A percentile compares a stretch with the other conserved stretches of the same genome.
phyloP scores from a whole-genome alignment of 768 basidiomycete genomes.

The Collybiopsis luxurians region DNA sequence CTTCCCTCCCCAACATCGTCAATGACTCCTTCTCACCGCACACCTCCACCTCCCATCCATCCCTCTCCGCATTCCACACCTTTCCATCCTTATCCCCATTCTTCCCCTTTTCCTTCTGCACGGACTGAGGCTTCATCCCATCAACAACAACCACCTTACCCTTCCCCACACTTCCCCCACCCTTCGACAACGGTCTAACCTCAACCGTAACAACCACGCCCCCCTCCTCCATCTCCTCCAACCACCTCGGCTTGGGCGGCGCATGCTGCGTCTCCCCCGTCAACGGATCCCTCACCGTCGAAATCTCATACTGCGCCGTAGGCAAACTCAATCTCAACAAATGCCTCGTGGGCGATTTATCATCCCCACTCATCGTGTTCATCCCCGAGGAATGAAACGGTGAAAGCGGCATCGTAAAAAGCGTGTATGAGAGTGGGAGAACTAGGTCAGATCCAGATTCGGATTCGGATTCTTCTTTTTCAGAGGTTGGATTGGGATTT shows the following conservation, averaged over 20 bases:
- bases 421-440: constrained; percentile 54
- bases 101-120: constrained; percentile 22
- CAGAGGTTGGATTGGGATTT: background rate
- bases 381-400: constrained; percentile 66
- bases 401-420: constrained; percentile 81
- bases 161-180: constrained; percentile 20
- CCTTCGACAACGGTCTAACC: constrained; percentile 38
- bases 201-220: constrained; percentile 50
- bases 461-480: no score
- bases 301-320: constrained; percentile 76
- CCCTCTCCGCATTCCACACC: constrained; percentile 20
- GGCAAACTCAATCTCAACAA: constrained; percentile 76
- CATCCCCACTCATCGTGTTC: constrained; percentile 2
- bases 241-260: constrained; percentile 70
- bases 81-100: constrained; percentile 38
- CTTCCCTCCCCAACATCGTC: constrained; percentile 69
- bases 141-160: constrained; percentile 7
- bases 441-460: constrained; percentile 12
- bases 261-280: constrained; percentile 63
- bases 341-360: constrained; percentile 59
- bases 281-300: constrained; percentile 78
- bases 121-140: constrained; percentile 15
- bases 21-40: constrained; percentile 75
- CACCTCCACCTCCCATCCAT: constrained; percentile 45
- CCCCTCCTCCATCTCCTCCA: constrained; percentile 57